phyloP scores from a whole-genome alignment of 768 basidiomycete genomes.

The Infundibulicybe gibba region DNA sequence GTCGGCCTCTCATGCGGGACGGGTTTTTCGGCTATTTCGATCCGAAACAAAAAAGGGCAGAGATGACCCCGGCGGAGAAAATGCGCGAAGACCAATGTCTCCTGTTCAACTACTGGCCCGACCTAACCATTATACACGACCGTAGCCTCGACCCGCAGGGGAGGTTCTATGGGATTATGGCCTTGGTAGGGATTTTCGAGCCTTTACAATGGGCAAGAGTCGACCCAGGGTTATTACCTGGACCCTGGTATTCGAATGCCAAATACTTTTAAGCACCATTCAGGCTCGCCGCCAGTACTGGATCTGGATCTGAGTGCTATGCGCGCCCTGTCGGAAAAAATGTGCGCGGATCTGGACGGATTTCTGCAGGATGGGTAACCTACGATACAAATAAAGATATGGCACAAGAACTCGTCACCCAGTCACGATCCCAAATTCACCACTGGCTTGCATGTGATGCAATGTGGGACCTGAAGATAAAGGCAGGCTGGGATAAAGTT shows the following conservation, averaged over 20 bases:
- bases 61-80: not conserved
- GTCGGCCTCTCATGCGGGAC: slow-evolving; percentile 1
- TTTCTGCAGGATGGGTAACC: slow-evolving; percentile 1
- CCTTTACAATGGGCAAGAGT: not conserved
- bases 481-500: not conserved
- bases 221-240: not conserved
- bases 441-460: not conserved
- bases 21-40: slow-evolving; percentile 4
- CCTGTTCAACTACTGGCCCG: slow-evolving; percentile 3
- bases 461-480: not conserved
- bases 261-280: slow-evolving; percentile 2
- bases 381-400: not conserved
- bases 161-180: slow-evolving; percentile 3
- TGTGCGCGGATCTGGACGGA: not conserved
- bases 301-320: slow-evolving; percentile 2
- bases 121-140: slow-evolving; percentile 2
- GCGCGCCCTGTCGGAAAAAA: not conserved
- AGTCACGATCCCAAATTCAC: not conserved
- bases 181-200: slow-evolving; percentile 1
- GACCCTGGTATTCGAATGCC: slow-evolving; percentile 6
- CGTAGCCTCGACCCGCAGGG: not conserved
- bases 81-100: slow-evolving; percentile 3
- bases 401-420: not conserved
- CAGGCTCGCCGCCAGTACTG: slow-evolving; percentile 3
- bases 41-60: not conserved